phyloP scores from a whole-genome alignment of 2,329 filamentous ascomycete species.

The Periconia macrospinosa region DNA sequence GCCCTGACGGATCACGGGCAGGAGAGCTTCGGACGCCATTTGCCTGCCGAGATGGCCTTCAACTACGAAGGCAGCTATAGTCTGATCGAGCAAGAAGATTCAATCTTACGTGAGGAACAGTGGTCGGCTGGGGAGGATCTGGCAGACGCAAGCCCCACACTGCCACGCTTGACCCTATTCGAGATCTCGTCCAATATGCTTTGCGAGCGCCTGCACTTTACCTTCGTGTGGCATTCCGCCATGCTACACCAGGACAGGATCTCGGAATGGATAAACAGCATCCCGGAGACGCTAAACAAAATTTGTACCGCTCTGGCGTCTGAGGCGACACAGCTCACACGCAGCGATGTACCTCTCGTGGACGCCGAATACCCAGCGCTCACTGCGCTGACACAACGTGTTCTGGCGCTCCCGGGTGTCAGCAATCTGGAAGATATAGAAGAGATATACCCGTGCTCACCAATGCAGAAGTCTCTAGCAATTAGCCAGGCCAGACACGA shows the following conservation, averaged over 20 bases:
- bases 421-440: conserved; percentile 5
- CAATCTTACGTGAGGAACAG: conserved; percentile 4
- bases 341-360: conserved; percentile 15
- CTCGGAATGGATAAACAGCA: not conserved
- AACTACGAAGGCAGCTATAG: conserved; percentile 54
- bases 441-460: conserved; percentile 14
- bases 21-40: not conserved
- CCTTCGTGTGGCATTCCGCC: not conserved
- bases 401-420: not conserved
- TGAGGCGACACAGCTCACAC: conserved; percentile 15
- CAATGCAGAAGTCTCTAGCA: conserved; percentile 13
- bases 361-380: not conserved
- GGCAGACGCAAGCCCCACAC: not conserved
- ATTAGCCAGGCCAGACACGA: conserved; percentile 1
- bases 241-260: not conserved
- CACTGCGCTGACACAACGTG: not conserved
- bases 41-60: conserved; percentile 56
- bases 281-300: conserved; percentile 1
- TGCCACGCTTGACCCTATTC: conserved; percentile 9
- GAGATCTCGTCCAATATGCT: conserved; percentile 10
- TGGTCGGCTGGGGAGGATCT: not conserved
- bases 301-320: too few relatives aligned
- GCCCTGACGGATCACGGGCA: not conserved
- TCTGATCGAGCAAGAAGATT: conserved; percentile 54
- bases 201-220: conserved; percentile 6